Evolutionary conservation across 345 rosid species (phyloP).

Genomic region (Eucalyptus virginea): DNA sequence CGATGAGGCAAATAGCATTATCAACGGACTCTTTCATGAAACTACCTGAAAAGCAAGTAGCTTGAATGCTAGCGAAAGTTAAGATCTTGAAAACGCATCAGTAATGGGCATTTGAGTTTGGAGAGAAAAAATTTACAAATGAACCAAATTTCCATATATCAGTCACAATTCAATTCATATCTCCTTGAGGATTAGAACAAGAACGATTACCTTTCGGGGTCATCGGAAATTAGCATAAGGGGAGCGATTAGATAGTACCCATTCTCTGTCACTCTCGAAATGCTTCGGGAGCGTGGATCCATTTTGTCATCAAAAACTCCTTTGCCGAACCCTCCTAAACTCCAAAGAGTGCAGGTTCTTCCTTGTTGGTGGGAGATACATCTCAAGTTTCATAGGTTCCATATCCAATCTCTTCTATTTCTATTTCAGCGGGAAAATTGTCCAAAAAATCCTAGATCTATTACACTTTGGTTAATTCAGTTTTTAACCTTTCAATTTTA

Average conservation of each 20-base stretch:
- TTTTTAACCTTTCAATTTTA: no score
- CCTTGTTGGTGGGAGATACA: constrained; percentile 25
- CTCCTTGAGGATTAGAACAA: not conserved
- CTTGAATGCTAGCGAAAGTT: not conserved
- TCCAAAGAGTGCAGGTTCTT: constrained; percentile 28
- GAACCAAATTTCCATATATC: not conserved
- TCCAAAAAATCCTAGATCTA: no score
- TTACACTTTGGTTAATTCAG: no score
- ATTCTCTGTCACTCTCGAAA: constrained; percentile 86
- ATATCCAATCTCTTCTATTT: constrained; percentile 36
- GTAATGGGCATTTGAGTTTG: not conserved
- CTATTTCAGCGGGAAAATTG: no score
- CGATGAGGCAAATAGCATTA: not conserved
- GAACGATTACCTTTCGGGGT: constrained; percentile 52
- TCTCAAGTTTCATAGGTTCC: constrained; percentile 63
- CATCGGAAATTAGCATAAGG: constrained; percentile 41
- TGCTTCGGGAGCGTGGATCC: constrained; percentile 89
- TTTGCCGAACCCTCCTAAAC: constrained; percentile 65
- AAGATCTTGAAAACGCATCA: not conserved
- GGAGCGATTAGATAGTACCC: constrained; percentile 78
- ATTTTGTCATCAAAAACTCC: constrained; percentile 69
- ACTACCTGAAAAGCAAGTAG: not conserved
- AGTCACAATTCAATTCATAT: not conserved
- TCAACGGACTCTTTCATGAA: not conserved
- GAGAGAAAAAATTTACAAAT: no score